Conservation (phyloP, 2,329 filamentous ascomycete genomes). For the Fusarium albidum region DNA sequence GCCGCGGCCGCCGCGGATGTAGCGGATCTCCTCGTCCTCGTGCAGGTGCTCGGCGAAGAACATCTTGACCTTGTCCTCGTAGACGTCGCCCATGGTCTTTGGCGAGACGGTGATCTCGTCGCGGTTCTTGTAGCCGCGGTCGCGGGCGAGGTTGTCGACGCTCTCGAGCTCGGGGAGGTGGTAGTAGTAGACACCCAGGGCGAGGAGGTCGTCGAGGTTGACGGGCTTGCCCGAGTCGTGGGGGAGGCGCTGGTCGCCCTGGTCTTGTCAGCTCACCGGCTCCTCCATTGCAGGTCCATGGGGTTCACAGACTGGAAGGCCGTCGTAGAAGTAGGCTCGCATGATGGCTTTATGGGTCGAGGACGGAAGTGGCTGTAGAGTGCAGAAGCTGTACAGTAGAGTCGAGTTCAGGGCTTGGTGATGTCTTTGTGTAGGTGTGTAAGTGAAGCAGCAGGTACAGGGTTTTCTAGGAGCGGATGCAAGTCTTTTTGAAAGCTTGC, state of each 20-base stretch:
- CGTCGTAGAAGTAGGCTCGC: slow-evolving; percentile 67
- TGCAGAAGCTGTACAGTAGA: not conserved
- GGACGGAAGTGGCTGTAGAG: not conserved
- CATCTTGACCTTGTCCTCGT: slow-evolving; percentile 91
- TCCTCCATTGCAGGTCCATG: not conserved
- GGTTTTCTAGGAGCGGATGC: slow-evolving; percentile 5
- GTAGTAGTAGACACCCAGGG: slow-evolving; percentile 84
- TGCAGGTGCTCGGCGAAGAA: slow-evolving; percentile 98
- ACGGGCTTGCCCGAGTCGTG: slow-evolving; percentile 85
- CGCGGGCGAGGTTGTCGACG: slow-evolving; percentile 77
- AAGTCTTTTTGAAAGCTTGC: slow-evolving; percentile 20
- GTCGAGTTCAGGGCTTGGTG: not conserved
- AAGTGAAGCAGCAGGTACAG: not conserved
- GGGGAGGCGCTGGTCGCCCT: slow-evolving; percentile 93
- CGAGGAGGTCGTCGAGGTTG: slow-evolving; percentile 68
- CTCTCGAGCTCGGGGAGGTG: slow-evolving; percentile 68
- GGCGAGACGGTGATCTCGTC: slow-evolving; percentile 93
- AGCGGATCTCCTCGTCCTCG: slow-evolving; percentile 98
- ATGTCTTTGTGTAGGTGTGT: not conserved
- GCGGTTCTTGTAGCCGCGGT: slow-evolving; percentile 90
- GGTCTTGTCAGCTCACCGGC: slow-evolving; percentile 22
- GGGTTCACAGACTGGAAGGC: slow-evolving; percentile 56
- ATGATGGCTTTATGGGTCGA: slow-evolving; percentile 46
- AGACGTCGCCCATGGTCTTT: slow-evolving; percentile 81
- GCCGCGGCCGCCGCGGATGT: slow-evolving; percentile 86